Evolutionary conservation across 495 filamentous ascomycete genomes (phyloP), one percentile per base, ranked within the genome.

Genomic region (Aspergillus olivimuriae): DNA sequence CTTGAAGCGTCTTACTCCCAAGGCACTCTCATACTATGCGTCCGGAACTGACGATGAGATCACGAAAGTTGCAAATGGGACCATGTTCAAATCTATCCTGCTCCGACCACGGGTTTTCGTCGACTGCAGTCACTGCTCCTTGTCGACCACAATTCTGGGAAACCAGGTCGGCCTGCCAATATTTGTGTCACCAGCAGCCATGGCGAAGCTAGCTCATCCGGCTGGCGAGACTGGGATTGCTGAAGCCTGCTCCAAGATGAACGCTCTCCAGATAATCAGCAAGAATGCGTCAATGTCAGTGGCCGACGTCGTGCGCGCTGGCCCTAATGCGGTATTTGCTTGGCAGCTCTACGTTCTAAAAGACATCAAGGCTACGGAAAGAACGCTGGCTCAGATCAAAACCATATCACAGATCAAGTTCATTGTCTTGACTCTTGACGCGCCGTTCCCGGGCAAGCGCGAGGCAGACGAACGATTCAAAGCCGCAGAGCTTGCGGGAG

Each of bases 11-110:
- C 77, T 95, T 15, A 82, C 75, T 52, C 72, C 80, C 36, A 94
- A 90, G 61, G 86, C 81, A 31, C 94, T 87, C 87, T 87, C 87
- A 20, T 97, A 95, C 68, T 97, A 95, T 72, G 94, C 75, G 63
- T 95, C 89, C 7, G 88, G 87, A 2, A 73, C 73, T 44, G 90
- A 97, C 68, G 91, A 97, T 65, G 75, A 88, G 10, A 48, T 79
- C 52, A 82, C 80, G 44, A 95, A 95, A 56, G 63, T 48, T 4
- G 78, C 84, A 61, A 97, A 97, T 68, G 87, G 79, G 53, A 56
- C 72, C 14, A 82, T 85, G 23, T 95, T 89, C 65, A 73, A 73
- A 19, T 76, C 77, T 44, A 92, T 97, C 46, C 73, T 95, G 2
- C 74, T 97, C 1, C 84, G 91, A 6, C 90, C 91, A 17, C 73